These are phyloP conservation scores for Candida yuanshanica DNA, from an alignment of 805 yeast genomes.

Conservation along the genomic window DNA sequence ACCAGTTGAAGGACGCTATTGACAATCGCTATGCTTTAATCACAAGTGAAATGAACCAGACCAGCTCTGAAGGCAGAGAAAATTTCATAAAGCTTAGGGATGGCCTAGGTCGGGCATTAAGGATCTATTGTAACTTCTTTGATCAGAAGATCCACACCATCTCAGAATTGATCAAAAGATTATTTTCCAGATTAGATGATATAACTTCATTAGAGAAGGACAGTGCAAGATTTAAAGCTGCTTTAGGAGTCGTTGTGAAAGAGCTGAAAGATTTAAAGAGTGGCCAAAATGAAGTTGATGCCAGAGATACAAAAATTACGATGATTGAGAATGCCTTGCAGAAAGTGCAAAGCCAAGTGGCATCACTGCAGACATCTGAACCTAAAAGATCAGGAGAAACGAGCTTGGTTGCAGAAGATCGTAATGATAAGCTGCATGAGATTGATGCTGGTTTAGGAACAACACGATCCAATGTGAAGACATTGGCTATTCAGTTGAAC, in stretches of 20 bases:
- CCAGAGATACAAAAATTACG: background rate
- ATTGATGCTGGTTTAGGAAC: background rate
- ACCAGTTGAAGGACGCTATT: background rate
- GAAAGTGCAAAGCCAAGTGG: background rate
- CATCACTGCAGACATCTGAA: background rate
- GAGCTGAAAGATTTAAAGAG: background rate
- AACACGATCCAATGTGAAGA: background rate
- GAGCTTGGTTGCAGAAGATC: background rate
- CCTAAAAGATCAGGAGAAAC: background rate
- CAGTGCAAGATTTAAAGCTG: background rate
- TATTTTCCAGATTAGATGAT: background rate
- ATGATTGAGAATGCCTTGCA: background rate
- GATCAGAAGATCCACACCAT: background rate
- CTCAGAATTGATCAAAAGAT: background rate
- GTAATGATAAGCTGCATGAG: background rate
- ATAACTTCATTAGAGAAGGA: background rate
- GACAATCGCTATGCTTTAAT: background rate
- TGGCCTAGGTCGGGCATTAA: background rate
- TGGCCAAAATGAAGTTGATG: background rate
- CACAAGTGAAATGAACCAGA: too few relatives aligned
- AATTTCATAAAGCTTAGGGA: background rate
- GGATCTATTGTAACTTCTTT: background rate
- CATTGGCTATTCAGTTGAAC: background rate
- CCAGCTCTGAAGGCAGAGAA: too few relatives aligned
- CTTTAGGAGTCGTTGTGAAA: background rate